Evolutionary conservation across 2,329 filamentous ascomycete genomes (phyloP), one percentile per base, ranked within the genome.

Genomic region (Spiromastix sp.): DNA sequence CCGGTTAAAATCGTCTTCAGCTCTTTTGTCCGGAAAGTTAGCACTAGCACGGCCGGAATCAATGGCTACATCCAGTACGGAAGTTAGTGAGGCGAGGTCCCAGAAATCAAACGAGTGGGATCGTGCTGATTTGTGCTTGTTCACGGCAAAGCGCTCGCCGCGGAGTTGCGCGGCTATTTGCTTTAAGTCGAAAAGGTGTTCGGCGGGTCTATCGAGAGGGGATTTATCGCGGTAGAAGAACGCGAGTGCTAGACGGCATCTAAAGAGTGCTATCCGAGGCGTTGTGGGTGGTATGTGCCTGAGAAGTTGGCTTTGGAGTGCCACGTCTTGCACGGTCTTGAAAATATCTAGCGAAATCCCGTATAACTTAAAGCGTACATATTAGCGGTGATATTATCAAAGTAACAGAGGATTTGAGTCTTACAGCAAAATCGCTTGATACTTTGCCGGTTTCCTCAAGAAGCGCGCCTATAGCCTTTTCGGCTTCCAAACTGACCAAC

Each of bases 61-160:
- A 34, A 95, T 67, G 11, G 76, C 79, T 25, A 85, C 72, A 50
- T 91, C 80, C 4, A 95, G 70, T 13, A 93, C 70, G 3, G 70
- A 60, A 3, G 83, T 65, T 11, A 77, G 67, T 2, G 81, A 77
- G 21, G 70, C 66, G 2, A 95, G 70, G 36, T 78, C 68, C 11
- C 67, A 63, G 56, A 83, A 94, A 56, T 94, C 62, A 11, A 58
- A 57, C 9, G 40, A 26, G 39, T 22, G 33, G 32, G 31, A 16
- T 17, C 17, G 13, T 3, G 24, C 17, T 15, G 16, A 21, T 16
- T n/a, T 13, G 22, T 20, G 31, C 3, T 17, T 8, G n/a, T 32
- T 42, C 27, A 54, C 38, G 22, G 59, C 45, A 30, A 62, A 61
- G 4, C 54, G 52, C 20, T 45, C 29, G 34, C 57, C 48, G 15